Conservation (phyloP, 2,329 filamentous ascomycete genomes). For the Exophiala lecanii-corni region DNA sequence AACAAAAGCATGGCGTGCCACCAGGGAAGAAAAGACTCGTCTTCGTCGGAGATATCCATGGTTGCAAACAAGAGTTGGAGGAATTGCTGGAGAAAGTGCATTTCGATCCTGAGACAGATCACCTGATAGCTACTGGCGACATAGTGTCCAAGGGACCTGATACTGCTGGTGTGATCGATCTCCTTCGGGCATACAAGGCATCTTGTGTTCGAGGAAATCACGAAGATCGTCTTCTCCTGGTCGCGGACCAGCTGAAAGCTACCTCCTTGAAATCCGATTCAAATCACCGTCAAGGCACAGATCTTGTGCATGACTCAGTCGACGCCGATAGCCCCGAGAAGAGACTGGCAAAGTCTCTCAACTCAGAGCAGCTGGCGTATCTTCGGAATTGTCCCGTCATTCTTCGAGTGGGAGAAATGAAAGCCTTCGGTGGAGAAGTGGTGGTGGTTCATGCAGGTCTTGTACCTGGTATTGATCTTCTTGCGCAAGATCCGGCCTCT, state of each 20-base stretch:
- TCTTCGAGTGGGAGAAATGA: slow-evolving; percentile 62
- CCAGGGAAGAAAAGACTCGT: slow-evolving; percentile 57
- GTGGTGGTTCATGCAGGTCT: slow-evolving; percentile 82
- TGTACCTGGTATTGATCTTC: slow-evolving; percentile 66
- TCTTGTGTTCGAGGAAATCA: slow-evolving; percentile 87
- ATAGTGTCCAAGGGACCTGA: slow-evolving; percentile 84
- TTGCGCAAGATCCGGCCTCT: slow-evolving; percentile 69
- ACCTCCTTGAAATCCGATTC: slow-evolving; percentile 20
- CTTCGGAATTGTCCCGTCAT: slow-evolving; percentile 72
- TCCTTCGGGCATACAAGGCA: slow-evolving; percentile 68
- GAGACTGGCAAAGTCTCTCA: slow-evolving; percentile 54
- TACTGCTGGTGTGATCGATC: slow-evolving; percentile 69
- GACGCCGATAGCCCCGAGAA: slow-evolving; percentile 39
- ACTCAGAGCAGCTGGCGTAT: slow-evolving; percentile 61
- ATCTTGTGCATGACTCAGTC: not conserved
- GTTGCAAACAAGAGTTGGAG: slow-evolving; percentile 63
- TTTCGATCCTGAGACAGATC: slow-evolving; percentile 61
- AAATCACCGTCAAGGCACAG: too few relatives aligned
- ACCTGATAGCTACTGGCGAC: slow-evolving; percentile 72
- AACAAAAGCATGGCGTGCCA: slow-evolving; percentile 30
- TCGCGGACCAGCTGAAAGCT: slow-evolving; percentile 47
- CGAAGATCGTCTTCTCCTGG: slow-evolving; percentile 77
- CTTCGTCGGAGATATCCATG: slow-evolving; percentile 88
- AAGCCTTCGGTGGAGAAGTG: slow-evolving; percentile 54
- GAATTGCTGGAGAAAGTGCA: slow-evolving; percentile 62